Evolutionary conservation across 129 eudicot genomes (phyloP), one percentile per base, ranked within the genome.

Genomic region (Heracleum sosnowskyi): DNA sequence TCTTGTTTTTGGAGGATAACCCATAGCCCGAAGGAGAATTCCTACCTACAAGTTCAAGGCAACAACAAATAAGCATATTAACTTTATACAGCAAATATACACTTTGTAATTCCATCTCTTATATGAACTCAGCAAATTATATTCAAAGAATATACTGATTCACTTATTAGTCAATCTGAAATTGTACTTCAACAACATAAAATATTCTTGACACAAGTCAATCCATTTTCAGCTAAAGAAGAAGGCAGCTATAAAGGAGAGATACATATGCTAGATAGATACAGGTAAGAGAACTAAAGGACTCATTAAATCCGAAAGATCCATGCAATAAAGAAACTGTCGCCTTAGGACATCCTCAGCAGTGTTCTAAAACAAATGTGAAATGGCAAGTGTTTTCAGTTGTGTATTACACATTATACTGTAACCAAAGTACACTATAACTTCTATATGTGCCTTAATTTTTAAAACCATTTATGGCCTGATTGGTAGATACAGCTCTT

Each of bases 1-100:
- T 92, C 99, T 87, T 44, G 94, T 95, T 72, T 88, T 87, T 26
- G 97, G 88, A 77, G 96, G 97, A 81, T 95, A 95, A 81, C 99
- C 99, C 92, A 95, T 79, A 28, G 99, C 94, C 78, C 97, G 91
- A 74, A 95, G 90, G 31, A 95, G 91, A 80, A 95, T 87, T 26
- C 99, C 99, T 76, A 92, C 97, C 99, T 95, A 81, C 82, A 88
- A 69, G 78, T 76, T 64, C 34, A 71, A 41, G 40, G 60, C 33
- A 41, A 70, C 9, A 70, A 77, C 57, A 45, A 9, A 34, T 20
- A 20, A 64, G 35, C 20, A 42, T 68, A 78, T 78, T 41, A 66
- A 78, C 31, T 13, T 78, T 44, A 74, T 17, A 36, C 36, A 6
- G 60, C 24, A 16, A 46, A 11, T 28, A 69, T 1, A 24, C 7